Conservation (phyloP, 1,139 yeast genomes). For the Candida sp. region DNA sequence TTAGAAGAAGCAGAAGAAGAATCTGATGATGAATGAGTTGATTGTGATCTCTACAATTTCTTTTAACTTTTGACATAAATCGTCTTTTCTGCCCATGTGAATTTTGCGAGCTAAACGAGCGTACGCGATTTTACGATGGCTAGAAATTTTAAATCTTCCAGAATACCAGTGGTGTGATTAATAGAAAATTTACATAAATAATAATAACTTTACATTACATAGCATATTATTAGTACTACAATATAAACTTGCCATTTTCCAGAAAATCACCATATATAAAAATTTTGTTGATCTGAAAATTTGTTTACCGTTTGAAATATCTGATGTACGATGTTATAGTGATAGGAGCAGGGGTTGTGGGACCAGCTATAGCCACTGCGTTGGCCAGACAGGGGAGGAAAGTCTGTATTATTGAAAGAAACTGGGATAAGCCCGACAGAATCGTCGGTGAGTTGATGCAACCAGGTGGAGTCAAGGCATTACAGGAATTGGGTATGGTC, state of each 20-base stretch:
- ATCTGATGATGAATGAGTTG: constrained; percentile 55
- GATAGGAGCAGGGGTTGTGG: constrained; percentile 95
- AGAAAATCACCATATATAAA: background rate
- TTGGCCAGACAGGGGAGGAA: constrained; percentile 86
- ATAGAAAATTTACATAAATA: background rate
- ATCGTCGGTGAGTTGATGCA: constrained; percentile 97
- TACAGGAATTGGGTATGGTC: constrained; percentile 77
- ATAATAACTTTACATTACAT: background rate
- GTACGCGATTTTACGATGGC: background rate
- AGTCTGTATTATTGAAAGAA: constrained; percentile 78
- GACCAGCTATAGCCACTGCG: constrained; percentile 90
- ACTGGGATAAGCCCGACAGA: constrained; percentile 89
- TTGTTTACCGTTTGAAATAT: background rate
- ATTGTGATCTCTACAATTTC: background rate
- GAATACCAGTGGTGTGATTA: background rate
- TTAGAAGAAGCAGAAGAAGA: constrained; percentile 78
- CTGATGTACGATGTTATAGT: constrained; percentile 57
- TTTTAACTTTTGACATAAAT: background rate
- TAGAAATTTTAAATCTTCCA: background rate
- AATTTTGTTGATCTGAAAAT: background rate
- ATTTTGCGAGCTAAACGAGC: background rate
- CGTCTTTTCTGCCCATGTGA: background rate
- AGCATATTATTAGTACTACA: background rate
- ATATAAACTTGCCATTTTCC: background rate
- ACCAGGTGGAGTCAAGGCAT: constrained; percentile 88